Evolutionary conservation across 164 flowering plant species (phyloP), one percentile per base, ranked within the genome.

Genomic region (Nymphaea thermarum): DNA sequence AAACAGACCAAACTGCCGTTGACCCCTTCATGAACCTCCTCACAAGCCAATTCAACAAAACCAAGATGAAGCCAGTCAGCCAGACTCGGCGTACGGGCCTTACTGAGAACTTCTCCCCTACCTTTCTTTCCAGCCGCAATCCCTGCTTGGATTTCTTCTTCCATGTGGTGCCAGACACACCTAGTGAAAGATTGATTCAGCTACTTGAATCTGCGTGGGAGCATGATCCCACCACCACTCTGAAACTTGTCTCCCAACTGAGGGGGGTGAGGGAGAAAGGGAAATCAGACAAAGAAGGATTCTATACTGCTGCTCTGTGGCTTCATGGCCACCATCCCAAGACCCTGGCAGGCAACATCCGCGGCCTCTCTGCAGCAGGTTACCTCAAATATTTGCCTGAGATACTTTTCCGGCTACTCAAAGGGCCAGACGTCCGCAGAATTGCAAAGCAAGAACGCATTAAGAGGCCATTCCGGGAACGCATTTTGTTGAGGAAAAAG

Each of bases 101-200:
- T 25, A 85, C 88, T 3, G 83, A 81, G 63, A 85, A 83, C 68
- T 0, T 1, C 42, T 79, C 85, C 2, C 67, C 83, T 3, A 83
- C 87, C 5, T 85, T 70, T 65, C 61, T 79, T 12, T 60, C 83
- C 67, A 65, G 87, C 65, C 82, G 85, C 6, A 76, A 87, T 67
- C 85, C 85, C 1, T 82, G 84, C 66, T 75, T 85, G 41, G 85
- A 87, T 64, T 85, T 87, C 85, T 87, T 87, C 78, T 87, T 83
- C 79, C 89, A 82, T 61, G 74, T 80, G 16, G 83, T 82, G 7
- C 90, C 84, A 6, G 73, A 74, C 45, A 84, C 82, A 7, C 79
- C 79, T 5, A 43, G 78, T 7, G 71, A 78, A 8, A 44, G 3
- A 41, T 66, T 83, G 63, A 75, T 8, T 61, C 43, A 60, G 1